phyloP scores from a whole-genome alignment of 371 early-diverging fungal species.

The Rhizopus stolonifer region DNA sequence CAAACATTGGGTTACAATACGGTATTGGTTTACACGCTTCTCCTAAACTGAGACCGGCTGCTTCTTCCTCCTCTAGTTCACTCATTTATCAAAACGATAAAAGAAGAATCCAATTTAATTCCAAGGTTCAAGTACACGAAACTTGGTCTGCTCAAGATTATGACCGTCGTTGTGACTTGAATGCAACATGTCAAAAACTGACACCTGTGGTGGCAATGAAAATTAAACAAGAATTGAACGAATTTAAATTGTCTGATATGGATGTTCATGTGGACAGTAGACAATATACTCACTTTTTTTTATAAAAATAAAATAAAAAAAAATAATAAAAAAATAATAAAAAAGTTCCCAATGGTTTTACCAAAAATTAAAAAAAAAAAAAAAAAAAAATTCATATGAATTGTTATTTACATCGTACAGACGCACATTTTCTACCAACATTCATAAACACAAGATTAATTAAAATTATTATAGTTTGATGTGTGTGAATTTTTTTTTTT shows the following conservation, averaged over 20 bases:
- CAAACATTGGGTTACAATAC: conserved; percentile 35
- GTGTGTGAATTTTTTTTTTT: neutral
- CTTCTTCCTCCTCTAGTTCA: conserved; percentile 33
- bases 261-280: conserved; percentile 73
- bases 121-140: conserved; percentile 62
- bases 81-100: conserved; percentile 4
- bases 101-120: conserved; percentile 56
- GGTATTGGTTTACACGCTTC: conserved; percentile 47
- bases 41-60: conserved; percentile 43
- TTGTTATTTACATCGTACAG: no score
- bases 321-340: neutral
- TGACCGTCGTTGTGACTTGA: conserved; percentile 67
- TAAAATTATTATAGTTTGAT: no score
- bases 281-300: conserved; percentile 72
- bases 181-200: conserved; percentile 61
- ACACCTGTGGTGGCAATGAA: conserved; percentile 68
- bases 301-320: conserved; percentile 31
- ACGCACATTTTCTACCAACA: no score
- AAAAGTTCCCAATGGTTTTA: neutral
- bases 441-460: no score
- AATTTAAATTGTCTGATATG: conserved; percentile 77
- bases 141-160: conserved; percentile 70
- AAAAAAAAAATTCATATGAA: no score
- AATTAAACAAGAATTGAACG: conserved; percentile 77
- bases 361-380: neutral